Percentiles rank a stretch among this genome's conserved stretches.
Conservation (phyloP, 768 basidiomycete species). For the Termitomyces sp. region DNA sequence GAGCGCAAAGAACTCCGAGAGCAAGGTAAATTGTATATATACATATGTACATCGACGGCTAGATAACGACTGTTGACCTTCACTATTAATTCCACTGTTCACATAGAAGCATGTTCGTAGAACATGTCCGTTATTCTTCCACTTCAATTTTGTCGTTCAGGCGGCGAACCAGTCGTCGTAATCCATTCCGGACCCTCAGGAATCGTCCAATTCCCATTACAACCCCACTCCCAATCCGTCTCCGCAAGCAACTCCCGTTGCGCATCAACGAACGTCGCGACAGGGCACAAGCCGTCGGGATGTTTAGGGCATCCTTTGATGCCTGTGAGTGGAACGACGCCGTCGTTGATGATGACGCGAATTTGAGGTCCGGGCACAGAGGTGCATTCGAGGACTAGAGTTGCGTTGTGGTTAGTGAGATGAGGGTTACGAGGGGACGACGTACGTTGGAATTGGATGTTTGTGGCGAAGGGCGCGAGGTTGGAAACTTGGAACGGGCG, state of each 20-base stretch:
- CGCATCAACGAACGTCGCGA: conserved; percentile 67
- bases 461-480: conserved; percentile 83
- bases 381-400: conserved; percentile 57
- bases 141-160: conserved; percentile 15
- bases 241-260: conserved; percentile 59
- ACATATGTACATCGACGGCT: neutral
- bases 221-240: conserved; percentile 74
- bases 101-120: neutral
- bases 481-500: conserved; percentile 70
- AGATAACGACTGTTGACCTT: neutral
- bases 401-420: conserved; percentile 8
- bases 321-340: conserved; percentile 73
- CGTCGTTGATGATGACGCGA: conserved; percentile 86
- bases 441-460: conserved; percentile 83
- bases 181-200: conserved; percentile 64
- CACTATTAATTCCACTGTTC: neutral
- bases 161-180: conserved; percentile 65
- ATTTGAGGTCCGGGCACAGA: conserved; percentile 54
- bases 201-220: conserved; percentile 71
- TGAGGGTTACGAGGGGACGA: conserved; percentile 2
- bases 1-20: neutral
- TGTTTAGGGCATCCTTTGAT: conserved; percentile 70
- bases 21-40: neutral
- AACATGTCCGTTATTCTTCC: neutral
- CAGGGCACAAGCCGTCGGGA: conserved; percentile 71